Evolutionary conservation across 371 early-diverging fungal species (phyloP).

Genomic region (Syncephalastrum sp.): DNA sequence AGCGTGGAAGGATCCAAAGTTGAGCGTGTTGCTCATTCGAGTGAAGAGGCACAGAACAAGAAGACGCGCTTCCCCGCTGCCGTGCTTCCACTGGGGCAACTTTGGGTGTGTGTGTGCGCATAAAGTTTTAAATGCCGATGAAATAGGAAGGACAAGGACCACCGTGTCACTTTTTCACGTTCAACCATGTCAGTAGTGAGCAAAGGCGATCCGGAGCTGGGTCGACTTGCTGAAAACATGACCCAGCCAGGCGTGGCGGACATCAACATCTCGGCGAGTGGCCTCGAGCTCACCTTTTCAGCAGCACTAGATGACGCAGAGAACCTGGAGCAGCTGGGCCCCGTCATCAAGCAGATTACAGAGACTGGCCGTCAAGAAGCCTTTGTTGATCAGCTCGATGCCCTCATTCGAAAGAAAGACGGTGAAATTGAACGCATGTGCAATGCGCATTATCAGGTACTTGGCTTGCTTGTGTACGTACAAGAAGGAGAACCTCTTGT

Average conservation of each 20-base stretch:
- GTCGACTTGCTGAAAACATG: constrained; percentile 15
- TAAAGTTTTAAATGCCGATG: background rate
- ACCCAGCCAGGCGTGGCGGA: constrained; percentile 10
- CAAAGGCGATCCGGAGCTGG: constrained; percentile 15
- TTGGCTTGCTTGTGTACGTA: too few relatives aligned
- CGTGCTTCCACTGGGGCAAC: too few relatives aligned
- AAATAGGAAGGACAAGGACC: background rate
- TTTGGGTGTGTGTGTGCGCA: too few relatives aligned
- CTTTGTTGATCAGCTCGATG: constrained; percentile 83
- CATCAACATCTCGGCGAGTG: constrained; percentile 22
- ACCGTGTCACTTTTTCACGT: too few relatives aligned
- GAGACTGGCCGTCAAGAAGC: constrained; percentile 82
- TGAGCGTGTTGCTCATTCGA: background rate
- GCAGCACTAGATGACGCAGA: constrained; percentile 60
- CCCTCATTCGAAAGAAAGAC: constrained; percentile 85
- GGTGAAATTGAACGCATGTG: constrained; percentile 98
- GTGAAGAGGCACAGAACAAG: too few relatives aligned
- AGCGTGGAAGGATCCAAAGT: constrained; percentile 9
- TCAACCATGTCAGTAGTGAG: constrained; percentile 11
- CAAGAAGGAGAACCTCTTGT: background rate
- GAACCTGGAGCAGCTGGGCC: constrained; percentile 82
- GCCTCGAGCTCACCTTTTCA: constrained; percentile 40
- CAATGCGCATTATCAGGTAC: constrained; percentile 90
- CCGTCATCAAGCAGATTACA: constrained; percentile 88
- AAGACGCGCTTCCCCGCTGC: too few relatives aligned